These are phyloP conservation scores for Nicotiana knightiana DNA, from an alignment of 257 asterid species.

Conservation along the genomic window DNA sequence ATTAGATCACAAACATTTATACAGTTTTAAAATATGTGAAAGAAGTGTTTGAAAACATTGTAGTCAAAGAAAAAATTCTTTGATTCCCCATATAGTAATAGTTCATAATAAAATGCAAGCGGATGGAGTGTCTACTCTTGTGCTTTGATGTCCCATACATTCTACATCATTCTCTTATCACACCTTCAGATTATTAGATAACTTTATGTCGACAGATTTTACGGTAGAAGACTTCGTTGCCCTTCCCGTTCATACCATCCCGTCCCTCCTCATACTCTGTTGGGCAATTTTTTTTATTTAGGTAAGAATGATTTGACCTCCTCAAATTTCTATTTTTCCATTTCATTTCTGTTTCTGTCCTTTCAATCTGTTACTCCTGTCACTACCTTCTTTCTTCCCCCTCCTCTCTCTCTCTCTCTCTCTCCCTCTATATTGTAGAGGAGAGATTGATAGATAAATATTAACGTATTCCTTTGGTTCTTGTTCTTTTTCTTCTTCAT, in stretches of 20 bases:
- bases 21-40: too few relatives aligned
- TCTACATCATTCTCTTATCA: neutral
- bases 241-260: neutral
- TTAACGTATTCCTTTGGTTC: too few relatives aligned
- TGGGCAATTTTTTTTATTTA: neutral
- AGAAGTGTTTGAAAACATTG: neutral
- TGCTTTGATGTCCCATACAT: neutral
- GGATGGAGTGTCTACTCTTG: neutral
- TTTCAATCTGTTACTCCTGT: neutral
- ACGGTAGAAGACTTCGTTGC: neutral
- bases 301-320: neutral
- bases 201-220: neutral
- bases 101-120: neutral
- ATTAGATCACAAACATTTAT: neutral
- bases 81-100: neutral
- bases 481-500: too few relatives aligned
- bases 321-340: neutral
- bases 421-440: too few relatives aligned
- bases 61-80: neutral
- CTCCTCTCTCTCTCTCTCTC: too few relatives aligned
- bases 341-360: neutral
- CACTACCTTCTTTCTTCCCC: neutral
- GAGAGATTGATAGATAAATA: too few relatives aligned
- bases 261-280: neutral
- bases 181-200: neutral